Evolutionary conservation across 1,284 basidiomycete genomes (phyloP), one percentile per base, ranked within the genome.

Genomic region (Flammula alnicola): DNA sequence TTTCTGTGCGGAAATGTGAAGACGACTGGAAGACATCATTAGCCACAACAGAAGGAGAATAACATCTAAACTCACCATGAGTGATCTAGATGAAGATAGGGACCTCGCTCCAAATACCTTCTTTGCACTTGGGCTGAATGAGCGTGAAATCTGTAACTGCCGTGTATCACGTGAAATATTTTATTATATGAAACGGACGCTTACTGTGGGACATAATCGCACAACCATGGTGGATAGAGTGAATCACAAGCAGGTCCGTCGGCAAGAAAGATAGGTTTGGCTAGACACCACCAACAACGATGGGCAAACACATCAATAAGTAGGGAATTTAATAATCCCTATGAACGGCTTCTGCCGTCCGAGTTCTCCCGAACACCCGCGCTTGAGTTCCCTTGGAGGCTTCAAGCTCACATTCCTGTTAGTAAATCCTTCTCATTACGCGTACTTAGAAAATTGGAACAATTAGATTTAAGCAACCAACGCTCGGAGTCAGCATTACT

Each of bases 1-100:
- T 83, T 69, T 94, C 91, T 10, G 74, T 70, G 43, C 90, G 84
- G 69, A 76, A 84, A 49, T 78, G 74, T 65, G 82, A 74, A 22
- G 59, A 62, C 16, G 53, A 52, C 54, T 57, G 20, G 10, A 36
- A 30, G 10, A 42, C 10, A 17, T 26, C 17, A 25, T 47, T 35
- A 27, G 12, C n/a, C 9, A 29, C 6, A 37, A 23, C 22, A 16
- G 16, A n/a, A 19, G 37, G 33, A 17, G 17, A 8, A 37, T n/a
- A 36, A 17, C 22, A 12, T 14, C 20, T 23, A 23, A 30, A 48
- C 58, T 40, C 22, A 55, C 56, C 56, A 59, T 57, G 39, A 37
- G 47, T n/a, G 51, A 22, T 47, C 51, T 54, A 33, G 57, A 57
- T 29, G 58, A 49, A 26, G 55, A 49, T 20, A 59, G 57, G 31